Conservation (phyloP, 176 grass and related monocot genomes). For the Oryza coarctata region DNA sequence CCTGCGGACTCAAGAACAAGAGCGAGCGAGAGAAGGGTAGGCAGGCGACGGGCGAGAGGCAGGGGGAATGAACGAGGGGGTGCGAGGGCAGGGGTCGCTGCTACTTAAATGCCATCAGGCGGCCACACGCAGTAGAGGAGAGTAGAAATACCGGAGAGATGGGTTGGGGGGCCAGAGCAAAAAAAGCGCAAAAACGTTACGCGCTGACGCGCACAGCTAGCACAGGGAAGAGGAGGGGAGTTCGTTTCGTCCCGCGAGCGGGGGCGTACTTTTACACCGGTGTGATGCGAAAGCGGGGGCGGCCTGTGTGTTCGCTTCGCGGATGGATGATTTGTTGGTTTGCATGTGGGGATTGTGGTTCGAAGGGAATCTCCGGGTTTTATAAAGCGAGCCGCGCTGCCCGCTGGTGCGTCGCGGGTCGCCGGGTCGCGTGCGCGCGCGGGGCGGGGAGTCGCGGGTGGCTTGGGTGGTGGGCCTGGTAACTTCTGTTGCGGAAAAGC, state of each 20-base stretch:
- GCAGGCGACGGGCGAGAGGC: background rate
- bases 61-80: background rate
- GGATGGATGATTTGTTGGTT: background rate
- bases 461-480: background rate
- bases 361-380: constrained; percentile 32
- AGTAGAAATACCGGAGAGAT: background rate
- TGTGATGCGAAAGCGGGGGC: background rate
- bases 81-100: constrained; percentile 4
- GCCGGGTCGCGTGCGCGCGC: background rate
- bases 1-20: background rate
- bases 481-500: constrained; percentile 39
- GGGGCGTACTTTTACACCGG: background rate
- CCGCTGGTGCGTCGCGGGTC: background rate
- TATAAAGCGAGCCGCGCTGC: constrained; percentile 4
- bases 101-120: constrained; percentile 61
- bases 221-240: background rate
- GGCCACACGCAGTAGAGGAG: background rate
- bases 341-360: constrained; percentile 42
- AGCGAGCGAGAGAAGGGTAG: background rate
- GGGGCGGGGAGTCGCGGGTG: background rate
- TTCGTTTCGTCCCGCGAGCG: background rate
- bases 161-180: background rate
- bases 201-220: background rate
- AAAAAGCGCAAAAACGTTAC: constrained; percentile 5
- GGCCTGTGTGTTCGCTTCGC: background rate